These are phyloP conservation scores for Stellera chamaejasme DNA, from an alignment of 345 rosid species.

Conservation along the genomic window DNA sequence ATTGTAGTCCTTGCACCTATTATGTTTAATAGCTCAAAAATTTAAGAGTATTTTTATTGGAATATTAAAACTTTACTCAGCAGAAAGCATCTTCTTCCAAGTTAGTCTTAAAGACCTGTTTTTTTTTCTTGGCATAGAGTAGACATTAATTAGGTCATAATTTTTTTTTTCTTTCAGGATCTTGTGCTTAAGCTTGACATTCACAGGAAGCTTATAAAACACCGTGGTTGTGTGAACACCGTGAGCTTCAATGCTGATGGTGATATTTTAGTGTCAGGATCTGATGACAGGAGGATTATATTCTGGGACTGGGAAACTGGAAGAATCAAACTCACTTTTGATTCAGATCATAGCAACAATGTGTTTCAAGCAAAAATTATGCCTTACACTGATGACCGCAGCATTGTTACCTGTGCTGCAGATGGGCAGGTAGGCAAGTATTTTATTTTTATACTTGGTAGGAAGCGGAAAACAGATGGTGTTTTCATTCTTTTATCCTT, in stretches of 20 bases:
- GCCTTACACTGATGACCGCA: slow-evolving; percentile 75
- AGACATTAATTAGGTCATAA: slow-evolving; percentile 6
- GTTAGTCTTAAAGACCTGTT: no score
- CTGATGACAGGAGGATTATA: slow-evolving; percentile 64
- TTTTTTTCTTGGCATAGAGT: background rate
- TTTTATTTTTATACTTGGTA: background rate
- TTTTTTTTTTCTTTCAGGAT: slow-evolving; percentile 36
- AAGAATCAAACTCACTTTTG: slow-evolving; percentile 46
- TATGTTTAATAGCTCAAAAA: no score
- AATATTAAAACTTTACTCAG: no score
- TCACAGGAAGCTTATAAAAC: slow-evolving; percentile 51
- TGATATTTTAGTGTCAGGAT: slow-evolving; percentile 63
- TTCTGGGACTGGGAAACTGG: slow-evolving; percentile 90
- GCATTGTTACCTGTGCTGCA: slow-evolving; percentile 84
- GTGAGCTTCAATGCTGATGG: slow-evolving; percentile 59
- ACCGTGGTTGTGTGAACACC: slow-evolving; percentile 80
- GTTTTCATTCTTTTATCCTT: no score
- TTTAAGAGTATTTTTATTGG: no score
- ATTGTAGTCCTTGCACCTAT: no score
- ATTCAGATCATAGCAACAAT: slow-evolving; percentile 61
- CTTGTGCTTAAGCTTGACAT: slow-evolving; percentile 60
- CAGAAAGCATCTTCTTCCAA: no score
- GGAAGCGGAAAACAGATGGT: no score
- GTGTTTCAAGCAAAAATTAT: slow-evolving; percentile 82
- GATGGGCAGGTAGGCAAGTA: slow-evolving; percentile 66